Evolutionary conservation across 139 green algal genomes (phyloP).

Genomic region (Volvox reticuliferus): DNA sequence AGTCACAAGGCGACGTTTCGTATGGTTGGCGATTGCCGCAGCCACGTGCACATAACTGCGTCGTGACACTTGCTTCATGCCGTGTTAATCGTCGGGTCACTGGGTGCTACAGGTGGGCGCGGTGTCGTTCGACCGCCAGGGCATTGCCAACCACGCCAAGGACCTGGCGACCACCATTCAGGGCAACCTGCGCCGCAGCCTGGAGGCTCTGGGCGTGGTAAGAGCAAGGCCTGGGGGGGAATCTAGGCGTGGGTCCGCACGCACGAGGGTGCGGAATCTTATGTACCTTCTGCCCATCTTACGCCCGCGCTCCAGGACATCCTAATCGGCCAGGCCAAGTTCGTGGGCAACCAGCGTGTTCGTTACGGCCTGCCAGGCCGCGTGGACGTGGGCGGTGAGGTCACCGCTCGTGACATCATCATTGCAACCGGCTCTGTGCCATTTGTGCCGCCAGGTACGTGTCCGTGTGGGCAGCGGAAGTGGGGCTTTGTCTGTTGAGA

Average conservation of each 20-base stretch:
- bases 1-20: too few relatives aligned
- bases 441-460: slow-evolving; percentile 92
- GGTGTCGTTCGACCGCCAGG: slow-evolving; percentile 92
- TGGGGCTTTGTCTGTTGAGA: too few relatives aligned
- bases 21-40: too few relatives aligned
- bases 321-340: slow-evolving; percentile 88
- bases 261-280: background rate
- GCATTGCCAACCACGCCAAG: slow-evolving; percentile 94
- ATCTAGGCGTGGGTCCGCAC: background rate
- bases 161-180: slow-evolving; percentile 93
- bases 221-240: slow-evolving; percentile 8
- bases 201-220: slow-evolving; percentile 95
- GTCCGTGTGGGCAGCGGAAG: background rate
- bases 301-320: slow-evolving; percentile 84
- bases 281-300: background rate
- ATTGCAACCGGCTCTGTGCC: slow-evolving; percentile 97
- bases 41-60: too few relatives aligned
- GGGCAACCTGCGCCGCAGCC: slow-evolving; percentile 92
- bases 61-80: too few relatives aligned
- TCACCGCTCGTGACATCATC: slow-evolving; percentile 96
- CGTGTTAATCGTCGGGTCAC: too few relatives aligned
- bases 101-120: slow-evolving; percentile 77
- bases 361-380: slow-evolving; percentile 92
- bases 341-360: slow-evolving; percentile 87
- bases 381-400: slow-evolving; percentile 91